Base-by-base conservation (phyloP, 169 alveolate genomes). In the Eimeria sp. region DNA sequence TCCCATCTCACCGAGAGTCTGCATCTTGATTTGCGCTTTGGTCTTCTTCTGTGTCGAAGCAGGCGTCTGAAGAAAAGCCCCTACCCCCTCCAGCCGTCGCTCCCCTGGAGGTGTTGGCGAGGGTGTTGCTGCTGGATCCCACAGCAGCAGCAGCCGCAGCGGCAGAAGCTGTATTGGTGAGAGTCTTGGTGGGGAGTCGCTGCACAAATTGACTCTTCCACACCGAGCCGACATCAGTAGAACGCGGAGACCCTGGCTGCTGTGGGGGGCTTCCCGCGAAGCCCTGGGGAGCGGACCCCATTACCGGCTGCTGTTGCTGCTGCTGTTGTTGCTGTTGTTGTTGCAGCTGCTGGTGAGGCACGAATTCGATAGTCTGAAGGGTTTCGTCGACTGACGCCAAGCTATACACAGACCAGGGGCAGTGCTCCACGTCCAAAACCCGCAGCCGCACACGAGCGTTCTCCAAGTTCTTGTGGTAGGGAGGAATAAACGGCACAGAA, bases 401-500 rank as follows among this genome's bases (percentile, higher is more conserved):
- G 30, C 95, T 73, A 70, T 78, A 84, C 27, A 84, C 86, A 43
- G 95, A 76, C 95, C 95, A 91, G 6, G 82, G 82, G 34, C 95
- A 91, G 63, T 91, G 95, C 49, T 91, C 88, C 63, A 75, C 95
- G 65, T 76, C 95, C 25, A 91, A 72, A 34, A 91, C 95, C 67
- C 90, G 58, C 70, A 91, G 90, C 22, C 72, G 80, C 49, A 91
- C 95, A 0, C 95, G 89, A 4, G 86, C 82, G 43, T 57, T 91
- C 61, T 91, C 95, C 20, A 91, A 61, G 75, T 91, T 91, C 90
- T 91, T 91, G 63, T 91, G 95, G 27, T 30, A 83, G 9, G 95
- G 95, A 9, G 95, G 95, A 22, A 91, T 91, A 47, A 63, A 91
- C 10, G 95, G 95, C 40, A 91, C 95, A 13, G 83, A 67, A 43